Percentiles rank a stretch among this genome's conserved stretches.
phyloP scores from a whole-genome alignment of 2,329 filamentous ascomycete species.

The Myriosclerotinia duriaeana region DNA sequence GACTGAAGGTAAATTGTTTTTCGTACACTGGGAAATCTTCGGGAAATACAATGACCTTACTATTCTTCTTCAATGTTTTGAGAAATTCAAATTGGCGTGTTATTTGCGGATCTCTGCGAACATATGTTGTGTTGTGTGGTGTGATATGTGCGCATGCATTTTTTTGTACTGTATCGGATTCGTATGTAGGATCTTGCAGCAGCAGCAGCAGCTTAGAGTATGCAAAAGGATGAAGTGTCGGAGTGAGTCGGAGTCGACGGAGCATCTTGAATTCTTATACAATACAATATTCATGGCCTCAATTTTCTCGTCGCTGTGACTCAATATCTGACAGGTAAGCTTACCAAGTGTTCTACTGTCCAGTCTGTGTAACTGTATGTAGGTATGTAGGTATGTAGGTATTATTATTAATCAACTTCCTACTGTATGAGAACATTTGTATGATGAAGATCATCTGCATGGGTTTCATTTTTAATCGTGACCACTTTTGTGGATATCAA shows the following conservation, averaged over 20 bases:
- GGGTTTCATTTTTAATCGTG: neutral
- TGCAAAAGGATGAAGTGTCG: conserved; percentile 5
- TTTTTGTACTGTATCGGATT: no score
- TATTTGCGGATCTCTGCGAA: conserved; percentile 18
- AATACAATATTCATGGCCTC: neutral
- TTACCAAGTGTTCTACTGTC: no score
- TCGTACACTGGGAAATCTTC: neutral
- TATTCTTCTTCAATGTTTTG: neutral
- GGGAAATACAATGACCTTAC: neutral
- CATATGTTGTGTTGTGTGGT: conserved; percentile 16
- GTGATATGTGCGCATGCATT: conserved; percentile 19
- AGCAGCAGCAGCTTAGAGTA: no score
- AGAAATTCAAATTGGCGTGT: neutral
- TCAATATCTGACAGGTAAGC: neutral
- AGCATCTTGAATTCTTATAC: neutral
- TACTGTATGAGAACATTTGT: neutral
- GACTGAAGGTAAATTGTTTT: neutral
- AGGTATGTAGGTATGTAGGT: no score
- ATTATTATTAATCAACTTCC: conserved; percentile 1
- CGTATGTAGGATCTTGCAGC: no score
- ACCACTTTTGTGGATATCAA: conserved; percentile 7
- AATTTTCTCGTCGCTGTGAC: neutral
- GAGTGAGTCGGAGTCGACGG: neutral
- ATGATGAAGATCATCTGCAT: conserved; percentile 1
- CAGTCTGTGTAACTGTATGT: neutral